Evolutionary conservation across 257 asterid genomes (phyloP).

Genomic region (Parsonsia alboflavescens): DNA sequence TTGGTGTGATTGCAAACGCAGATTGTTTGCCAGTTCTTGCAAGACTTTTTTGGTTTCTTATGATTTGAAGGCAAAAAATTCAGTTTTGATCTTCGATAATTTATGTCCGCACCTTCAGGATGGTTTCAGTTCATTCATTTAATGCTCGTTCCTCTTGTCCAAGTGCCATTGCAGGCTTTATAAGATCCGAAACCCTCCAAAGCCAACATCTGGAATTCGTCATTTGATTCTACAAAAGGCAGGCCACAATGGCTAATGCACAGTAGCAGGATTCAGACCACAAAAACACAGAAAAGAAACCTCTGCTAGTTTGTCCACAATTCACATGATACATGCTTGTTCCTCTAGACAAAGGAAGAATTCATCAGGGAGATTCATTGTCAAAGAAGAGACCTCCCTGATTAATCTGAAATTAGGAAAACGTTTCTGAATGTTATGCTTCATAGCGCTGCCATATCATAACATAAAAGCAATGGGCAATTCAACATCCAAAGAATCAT

Average conservation of each 20-base stretch:
- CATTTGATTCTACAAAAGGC: neutral
- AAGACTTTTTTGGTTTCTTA: constrained; percentile 52
- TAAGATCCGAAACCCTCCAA: neutral
- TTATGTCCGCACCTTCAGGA: too few relatives aligned
- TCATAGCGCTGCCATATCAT: neutral
- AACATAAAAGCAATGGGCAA: neutral
- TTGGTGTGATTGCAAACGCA: constrained; percentile 94
- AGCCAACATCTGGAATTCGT: neutral
- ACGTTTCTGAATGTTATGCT: neutral
- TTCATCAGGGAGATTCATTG: neutral
- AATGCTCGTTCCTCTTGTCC: neutral
- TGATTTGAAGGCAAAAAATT: constrained; percentile 43
- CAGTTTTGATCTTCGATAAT: too few relatives aligned
- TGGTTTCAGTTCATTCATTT: neutral
- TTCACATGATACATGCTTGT: too few relatives aligned
- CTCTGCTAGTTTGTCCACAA: too few relatives aligned
- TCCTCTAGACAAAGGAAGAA: neutral
- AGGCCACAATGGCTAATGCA: neutral
- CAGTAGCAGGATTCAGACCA: neutral
- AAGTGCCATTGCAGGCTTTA: too few relatives aligned
- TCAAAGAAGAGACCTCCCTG: neutral
- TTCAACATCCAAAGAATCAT: neutral
- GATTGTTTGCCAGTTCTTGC: too few relatives aligned
- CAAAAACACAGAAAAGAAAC: too few relatives aligned
- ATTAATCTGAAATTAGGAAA: neutral